Percentiles rank a stretch among this genome's conserved stretches.
phyloP scores from a whole-genome alignment of 1,284 basidiomycete species.

The Neotropicomus parvogracilis region DNA sequence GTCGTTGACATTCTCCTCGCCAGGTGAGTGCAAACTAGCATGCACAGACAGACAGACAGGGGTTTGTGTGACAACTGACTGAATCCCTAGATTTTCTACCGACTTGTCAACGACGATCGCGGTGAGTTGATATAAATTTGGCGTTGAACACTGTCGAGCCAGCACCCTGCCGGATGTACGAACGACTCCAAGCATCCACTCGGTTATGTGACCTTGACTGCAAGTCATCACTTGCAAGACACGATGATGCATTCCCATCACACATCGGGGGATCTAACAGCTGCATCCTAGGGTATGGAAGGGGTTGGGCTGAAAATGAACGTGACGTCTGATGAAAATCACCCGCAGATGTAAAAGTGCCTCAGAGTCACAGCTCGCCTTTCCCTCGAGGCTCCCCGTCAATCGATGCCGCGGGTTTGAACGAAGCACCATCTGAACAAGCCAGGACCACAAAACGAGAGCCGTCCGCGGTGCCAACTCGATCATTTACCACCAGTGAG shows the following conservation, averaged over 20 bases:
- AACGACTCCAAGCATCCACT: too few species aligned
- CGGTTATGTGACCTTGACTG: neutral
- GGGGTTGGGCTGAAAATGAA: neutral
- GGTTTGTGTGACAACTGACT: too few species aligned
- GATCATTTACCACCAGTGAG: conserved; percentile 14
- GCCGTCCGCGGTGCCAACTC: neutral
- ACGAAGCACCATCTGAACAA: neutral
- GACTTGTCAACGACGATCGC: neutral
- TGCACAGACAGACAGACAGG: neutral
- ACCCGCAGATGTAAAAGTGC: neutral
- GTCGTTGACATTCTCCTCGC: neutral
- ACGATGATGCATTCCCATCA: neutral
- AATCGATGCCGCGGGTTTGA: neutral
- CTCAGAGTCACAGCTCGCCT: conserved; percentile 15
- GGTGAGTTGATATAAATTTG: neutral
- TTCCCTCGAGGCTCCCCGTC: conserved; percentile 16
- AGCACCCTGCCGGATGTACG: neutral
- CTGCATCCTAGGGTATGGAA: neutral
- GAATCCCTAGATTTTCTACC: neutral
- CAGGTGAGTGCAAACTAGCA: neutral
- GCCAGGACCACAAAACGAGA: neutral
- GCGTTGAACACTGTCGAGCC: neutral
- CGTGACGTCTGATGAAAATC: neutral
- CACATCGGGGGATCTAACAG: neutral
- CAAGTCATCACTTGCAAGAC: neutral